These are phyloP conservation scores for Trametes cubensis DNA, from an alignment of 768 basidiomycete species.

Conservation along the genomic window DNA sequence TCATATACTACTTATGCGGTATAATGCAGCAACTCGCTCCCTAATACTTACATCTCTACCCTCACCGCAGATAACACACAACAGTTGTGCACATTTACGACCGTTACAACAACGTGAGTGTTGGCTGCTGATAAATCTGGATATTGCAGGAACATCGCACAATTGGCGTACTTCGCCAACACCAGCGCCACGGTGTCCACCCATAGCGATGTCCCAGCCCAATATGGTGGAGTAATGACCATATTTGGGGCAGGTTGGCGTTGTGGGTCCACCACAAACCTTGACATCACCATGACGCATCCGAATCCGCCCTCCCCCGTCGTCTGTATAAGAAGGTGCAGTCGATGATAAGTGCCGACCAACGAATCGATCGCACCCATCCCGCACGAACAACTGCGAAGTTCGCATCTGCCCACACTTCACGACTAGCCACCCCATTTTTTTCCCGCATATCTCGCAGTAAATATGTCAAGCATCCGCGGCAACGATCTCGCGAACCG, in stretches of 20 bases:
- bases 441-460: not conserved
- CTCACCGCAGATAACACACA: no score
- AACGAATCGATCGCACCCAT: no score
- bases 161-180: no score
- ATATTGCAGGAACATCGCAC: no score
- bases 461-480: slow-evolving; percentile 17
- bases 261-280: slow-evolving; percentile 3
- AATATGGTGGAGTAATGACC: slow-evolving; percentile 15
- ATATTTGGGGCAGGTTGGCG: slow-evolving; percentile 4
- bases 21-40: no score
- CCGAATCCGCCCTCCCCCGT: not conserved
- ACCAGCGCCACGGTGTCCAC: not conserved
- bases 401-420: no score
- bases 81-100: no score
- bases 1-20: no score
- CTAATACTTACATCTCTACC: no score
- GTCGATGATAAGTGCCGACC: not conserved
- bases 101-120: no score
- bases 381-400: no score
- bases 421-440: not conserved
- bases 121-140: no score
- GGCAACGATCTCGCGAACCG: slow-evolving; percentile 15
- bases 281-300: slow-evolving; percentile 25
- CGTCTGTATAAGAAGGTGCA: not conserved
- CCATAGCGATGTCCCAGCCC: not conserved